A percentile compares a stretch with the other conserved stretches of the same genome.
phyloP scores from a whole-genome alignment of 768 basidiomycete genomes.

The Ramaria rubella region DNA sequence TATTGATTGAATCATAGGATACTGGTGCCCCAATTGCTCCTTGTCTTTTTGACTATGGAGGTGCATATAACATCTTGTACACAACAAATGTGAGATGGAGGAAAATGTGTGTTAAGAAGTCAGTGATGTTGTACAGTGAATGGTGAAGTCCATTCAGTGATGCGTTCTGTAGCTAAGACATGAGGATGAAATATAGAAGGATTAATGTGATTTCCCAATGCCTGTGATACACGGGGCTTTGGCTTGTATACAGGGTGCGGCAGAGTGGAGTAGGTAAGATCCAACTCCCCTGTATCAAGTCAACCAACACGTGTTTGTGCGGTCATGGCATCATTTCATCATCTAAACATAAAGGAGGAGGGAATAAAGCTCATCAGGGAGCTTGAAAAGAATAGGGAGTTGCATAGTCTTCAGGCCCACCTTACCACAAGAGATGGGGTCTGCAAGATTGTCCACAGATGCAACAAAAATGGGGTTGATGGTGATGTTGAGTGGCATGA shows the following conservation, averaged over 20 bases:
- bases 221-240: too few relatives aligned
- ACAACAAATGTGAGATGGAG: neutral
- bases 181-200: neutral
- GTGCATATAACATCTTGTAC: neutral
- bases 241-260: too few relatives aligned
- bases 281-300: neutral
- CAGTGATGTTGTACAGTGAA: neutral
- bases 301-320: neutral
- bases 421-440: slow-evolving; percentile 3
- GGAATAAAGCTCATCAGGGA: neutral
- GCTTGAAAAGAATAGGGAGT: neutral
- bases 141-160: too few relatives aligned
- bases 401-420: neutral
- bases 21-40: neutral
- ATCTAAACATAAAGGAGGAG: too few relatives aligned
- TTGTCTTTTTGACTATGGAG: neutral
- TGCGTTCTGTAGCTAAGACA: neutral
- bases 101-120: neutral
- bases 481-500: neutral
- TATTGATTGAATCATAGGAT: too few relatives aligned
- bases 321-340: neutral
- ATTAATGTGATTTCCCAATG: neutral
- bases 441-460: slow-evolving; percentile 9
- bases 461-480: neutral
- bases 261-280: neutral